These are phyloP conservation scores for Yamadazyma conglobata DNA, from an alignment of 1,139 yeast genomes.

Conservation along the genomic window DNA sequence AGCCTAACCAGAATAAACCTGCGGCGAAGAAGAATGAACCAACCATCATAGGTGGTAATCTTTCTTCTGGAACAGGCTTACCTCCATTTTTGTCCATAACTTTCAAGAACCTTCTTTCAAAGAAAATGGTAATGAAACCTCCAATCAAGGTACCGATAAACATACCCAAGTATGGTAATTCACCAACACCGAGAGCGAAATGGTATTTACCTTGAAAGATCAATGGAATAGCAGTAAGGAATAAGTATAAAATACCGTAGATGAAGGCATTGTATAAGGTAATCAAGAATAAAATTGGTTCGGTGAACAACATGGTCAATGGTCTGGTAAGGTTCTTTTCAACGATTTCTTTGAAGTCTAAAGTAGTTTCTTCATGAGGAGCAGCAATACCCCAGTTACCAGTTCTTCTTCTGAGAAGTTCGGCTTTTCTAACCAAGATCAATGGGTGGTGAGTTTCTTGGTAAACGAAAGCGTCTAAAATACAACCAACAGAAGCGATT, in stretches of 20 bases:
- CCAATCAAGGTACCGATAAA: conserved; percentile 61
- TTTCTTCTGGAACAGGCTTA: conserved; percentile 71
- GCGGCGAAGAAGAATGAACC: conserved; percentile 69
- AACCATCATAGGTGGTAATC: conserved; percentile 70
- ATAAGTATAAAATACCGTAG: conserved; percentile 76
- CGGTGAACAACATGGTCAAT: conserved; percentile 59
- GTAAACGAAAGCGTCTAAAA: conserved; percentile 28
- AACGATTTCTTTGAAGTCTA: conserved; percentile 60
- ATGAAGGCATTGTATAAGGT: conserved; percentile 79
- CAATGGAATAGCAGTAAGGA: conserved; percentile 77
- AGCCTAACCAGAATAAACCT: conserved; percentile 81
- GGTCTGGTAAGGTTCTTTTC: conserved; percentile 74
- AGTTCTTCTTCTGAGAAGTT: conserved; percentile 51
- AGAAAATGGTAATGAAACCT: conserved; percentile 36
- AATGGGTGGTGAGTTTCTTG: conserved; percentile 50
- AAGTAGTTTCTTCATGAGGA: conserved; percentile 69
- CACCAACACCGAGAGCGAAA: conserved; percentile 50
- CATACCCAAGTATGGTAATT: conserved; percentile 60
- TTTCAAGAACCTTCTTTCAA: conserved; percentile 24
- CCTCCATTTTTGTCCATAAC: conserved; percentile 44
- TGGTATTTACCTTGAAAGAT: conserved; percentile 63
- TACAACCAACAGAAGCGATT: conserved; percentile 34
- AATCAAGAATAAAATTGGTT: conserved; percentile 68
- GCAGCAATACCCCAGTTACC: conserved; percentile 81
- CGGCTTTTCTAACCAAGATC: conserved; percentile 61